phyloP scores from a whole-genome alignment of 768 basidiomycete species.

The Leccinellum rugosiceps region DNA sequence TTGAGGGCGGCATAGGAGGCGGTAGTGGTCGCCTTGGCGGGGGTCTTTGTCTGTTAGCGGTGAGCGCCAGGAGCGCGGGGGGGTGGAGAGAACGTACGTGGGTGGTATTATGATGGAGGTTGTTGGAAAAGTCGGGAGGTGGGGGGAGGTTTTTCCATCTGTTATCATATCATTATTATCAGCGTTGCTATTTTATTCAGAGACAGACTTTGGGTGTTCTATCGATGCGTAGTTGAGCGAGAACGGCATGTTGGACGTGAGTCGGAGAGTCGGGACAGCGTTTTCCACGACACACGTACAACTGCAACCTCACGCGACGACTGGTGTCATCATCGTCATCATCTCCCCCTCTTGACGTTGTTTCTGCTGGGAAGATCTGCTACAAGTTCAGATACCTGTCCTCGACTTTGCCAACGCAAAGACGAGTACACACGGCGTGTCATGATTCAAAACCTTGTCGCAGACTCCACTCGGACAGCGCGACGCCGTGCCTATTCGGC shows the following conservation, averaged over 20 bases:
- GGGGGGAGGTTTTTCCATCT: slow-evolving; percentile 66
- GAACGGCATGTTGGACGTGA: slow-evolving; percentile 20
- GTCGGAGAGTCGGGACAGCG: background rate
- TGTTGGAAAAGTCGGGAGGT: slow-evolving; percentile 66
- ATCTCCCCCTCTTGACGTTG: no score
- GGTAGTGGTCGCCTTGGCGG: slow-evolving; percentile 35
- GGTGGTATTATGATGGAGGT: slow-evolving; percentile 28
- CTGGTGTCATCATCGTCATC: no score
- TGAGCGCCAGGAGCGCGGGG: background rate
- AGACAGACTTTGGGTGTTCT: slow-evolving; percentile 27
- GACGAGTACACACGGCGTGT: background rate
- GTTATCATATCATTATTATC: no score
- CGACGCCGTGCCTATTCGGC: background rate
- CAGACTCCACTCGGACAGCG: background rate
- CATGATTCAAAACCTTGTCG: no score
- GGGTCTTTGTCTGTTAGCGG: slow-evolving; percentile 39
- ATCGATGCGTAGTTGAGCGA: slow-evolving; percentile 32
- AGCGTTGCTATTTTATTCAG: background rate
- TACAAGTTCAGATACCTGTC: background rate
- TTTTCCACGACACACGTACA: no score
- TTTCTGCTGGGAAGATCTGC: background rate
- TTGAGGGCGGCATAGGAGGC: slow-evolving; percentile 66
- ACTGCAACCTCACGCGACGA: no score
- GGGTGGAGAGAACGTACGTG: slow-evolving; percentile 8
- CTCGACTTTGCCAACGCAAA: background rate